Evolutionary conservation across 2,329 filamentous ascomycete species (phyloP).

Genomic region (Fusarium nodosum): DNA sequence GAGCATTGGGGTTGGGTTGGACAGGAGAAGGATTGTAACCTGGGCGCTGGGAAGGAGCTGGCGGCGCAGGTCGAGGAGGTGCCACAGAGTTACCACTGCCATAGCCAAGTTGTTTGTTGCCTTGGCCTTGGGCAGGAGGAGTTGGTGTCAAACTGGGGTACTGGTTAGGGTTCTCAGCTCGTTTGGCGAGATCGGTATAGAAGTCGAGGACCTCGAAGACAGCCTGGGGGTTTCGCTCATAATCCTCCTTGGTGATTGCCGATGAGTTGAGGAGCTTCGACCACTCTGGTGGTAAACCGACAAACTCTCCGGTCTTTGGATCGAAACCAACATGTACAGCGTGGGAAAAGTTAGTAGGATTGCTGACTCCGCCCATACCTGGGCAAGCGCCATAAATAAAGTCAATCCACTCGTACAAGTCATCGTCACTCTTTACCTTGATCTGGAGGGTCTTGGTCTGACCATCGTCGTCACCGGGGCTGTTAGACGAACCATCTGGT

Average conservation of each 20-base stretch:
- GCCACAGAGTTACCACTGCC: slow-evolving; percentile 70
- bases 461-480: slow-evolving; percentile 83
- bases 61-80: slow-evolving; percentile 75
- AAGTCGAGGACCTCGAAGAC: slow-evolving; percentile 86
- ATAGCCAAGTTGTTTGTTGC: slow-evolving; percentile 74
- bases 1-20: slow-evolving; percentile 55
- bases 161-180: slow-evolving; percentile 76
- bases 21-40: slow-evolving; percentile 58
- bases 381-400: slow-evolving; percentile 97
- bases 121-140: slow-evolving; percentile 68
- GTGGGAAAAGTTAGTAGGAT: slow-evolving; percentile 98
- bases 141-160: slow-evolving; percentile 78
- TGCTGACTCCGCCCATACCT: slow-evolving; percentile 97
- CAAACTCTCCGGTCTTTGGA: slow-evolving; percentile 93
- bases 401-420: slow-evolving; percentile 99
- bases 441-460: slow-evolving; percentile 88
- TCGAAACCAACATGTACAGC: slow-evolving; percentile 98
- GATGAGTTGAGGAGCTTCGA: slow-evolving; percentile 96
- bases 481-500: slow-evolving; percentile 75
- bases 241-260: slow-evolving; percentile 98
- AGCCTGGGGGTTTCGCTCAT: slow-evolving; percentile 94
- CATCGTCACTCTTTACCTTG: slow-evolving; percentile 94
- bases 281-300: slow-evolving; percentile 95
- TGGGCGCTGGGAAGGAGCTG: slow-evolving; percentile 59
- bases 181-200: slow-evolving; percentile 85